phyloP scores from a whole-genome alignment of 163 green algal genomes.

The Prototheca cutis region DNA sequence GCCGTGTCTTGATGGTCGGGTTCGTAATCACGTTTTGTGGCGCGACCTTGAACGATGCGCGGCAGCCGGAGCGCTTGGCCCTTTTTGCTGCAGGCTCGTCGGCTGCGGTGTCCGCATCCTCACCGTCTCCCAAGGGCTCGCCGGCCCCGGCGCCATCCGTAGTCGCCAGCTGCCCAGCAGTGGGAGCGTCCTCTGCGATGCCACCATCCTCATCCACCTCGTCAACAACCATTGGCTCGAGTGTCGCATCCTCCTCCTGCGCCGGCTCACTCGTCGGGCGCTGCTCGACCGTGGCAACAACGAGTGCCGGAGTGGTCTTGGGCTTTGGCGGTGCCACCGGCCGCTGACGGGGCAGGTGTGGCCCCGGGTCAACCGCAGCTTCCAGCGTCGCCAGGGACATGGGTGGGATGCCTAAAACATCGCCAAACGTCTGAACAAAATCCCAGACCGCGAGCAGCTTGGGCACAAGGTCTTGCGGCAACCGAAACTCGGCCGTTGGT shows the following conservation, averaged over 20 bases:
- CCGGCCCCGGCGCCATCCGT: too few species aligned
- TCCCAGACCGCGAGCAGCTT: conserved; percentile 54
- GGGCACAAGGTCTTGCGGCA: conserved; percentile 32
- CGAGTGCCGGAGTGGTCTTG: too few species aligned
- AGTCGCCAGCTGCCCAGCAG: too few species aligned
- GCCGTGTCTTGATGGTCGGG: conserved; percentile 12
- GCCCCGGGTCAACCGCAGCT: conserved; percentile 45
- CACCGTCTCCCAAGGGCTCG: too few species aligned
- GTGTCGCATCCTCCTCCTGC: too few species aligned
- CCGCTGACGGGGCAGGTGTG: conserved; percentile 9
- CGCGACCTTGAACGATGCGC: background rate
- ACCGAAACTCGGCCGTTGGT: conserved; percentile 22
- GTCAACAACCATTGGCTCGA: too few species aligned
- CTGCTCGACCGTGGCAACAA: too few species aligned
- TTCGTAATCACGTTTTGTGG: conserved; percentile 16
- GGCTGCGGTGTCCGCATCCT: background rate
- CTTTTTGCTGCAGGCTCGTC: too few species aligned
- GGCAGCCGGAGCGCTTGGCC: background rate
- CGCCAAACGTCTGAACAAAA: conserved; percentile 40
- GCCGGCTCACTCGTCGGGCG: too few species aligned
- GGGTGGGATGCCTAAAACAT: conserved; percentile 41
- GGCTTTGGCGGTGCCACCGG: too few species aligned
- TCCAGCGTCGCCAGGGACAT: conserved; percentile 46
- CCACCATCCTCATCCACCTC: too few species aligned
- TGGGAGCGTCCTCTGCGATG: too few species aligned